Percentiles rank a stretch among this genome's conserved stretches.
Conservation (phyloP, 257 asterid species). For the Nemophila menziesii region DNA sequence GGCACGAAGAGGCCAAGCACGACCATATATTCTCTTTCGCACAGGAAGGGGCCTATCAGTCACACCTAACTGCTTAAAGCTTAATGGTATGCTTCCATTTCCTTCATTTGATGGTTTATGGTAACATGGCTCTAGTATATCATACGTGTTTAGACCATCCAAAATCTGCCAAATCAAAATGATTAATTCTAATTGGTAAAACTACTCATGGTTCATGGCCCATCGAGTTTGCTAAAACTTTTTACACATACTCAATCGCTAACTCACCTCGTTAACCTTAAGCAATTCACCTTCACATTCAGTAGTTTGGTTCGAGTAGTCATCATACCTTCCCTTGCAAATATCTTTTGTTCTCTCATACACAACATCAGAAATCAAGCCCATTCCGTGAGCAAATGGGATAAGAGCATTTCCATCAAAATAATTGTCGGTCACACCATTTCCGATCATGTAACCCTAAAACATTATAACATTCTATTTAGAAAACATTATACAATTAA, state of each 20-base stretch:
- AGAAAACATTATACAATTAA: neutral
- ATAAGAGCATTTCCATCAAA: slow-evolving; percentile 45
- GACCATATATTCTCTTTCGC: slow-evolving; percentile 46
- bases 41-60: slow-evolving; percentile 39
- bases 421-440: slow-evolving; percentile 34
- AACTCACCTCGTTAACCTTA: slow-evolving; percentile 6
- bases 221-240: too few relatives aligned
- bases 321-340: slow-evolving; percentile 25
- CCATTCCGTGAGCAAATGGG: slow-evolving; percentile 45
- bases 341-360: slow-evolving; percentile 25
- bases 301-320: neutral
- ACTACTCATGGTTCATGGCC: too few relatives aligned
- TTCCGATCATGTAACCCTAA: slow-evolving; percentile 55
- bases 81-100: slow-evolving; percentile 26
- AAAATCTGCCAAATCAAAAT: slow-evolving; percentile 18
- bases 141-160: slow-evolving; percentile 23
- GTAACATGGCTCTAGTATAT: slow-evolving; percentile 48
- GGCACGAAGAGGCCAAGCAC: slow-evolving; percentile 57
- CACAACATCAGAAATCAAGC: slow-evolving; percentile 28
- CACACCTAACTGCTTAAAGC: slow-evolving; percentile 38
- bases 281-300: slow-evolving; percentile 16
- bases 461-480: neutral
- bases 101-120: slow-evolving; percentile 8
- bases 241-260: too few relatives aligned
- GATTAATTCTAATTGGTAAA: too few relatives aligned